Conservation (phyloP, 441 rosid species). For the Cnidoscolus chayamansa region DNA sequence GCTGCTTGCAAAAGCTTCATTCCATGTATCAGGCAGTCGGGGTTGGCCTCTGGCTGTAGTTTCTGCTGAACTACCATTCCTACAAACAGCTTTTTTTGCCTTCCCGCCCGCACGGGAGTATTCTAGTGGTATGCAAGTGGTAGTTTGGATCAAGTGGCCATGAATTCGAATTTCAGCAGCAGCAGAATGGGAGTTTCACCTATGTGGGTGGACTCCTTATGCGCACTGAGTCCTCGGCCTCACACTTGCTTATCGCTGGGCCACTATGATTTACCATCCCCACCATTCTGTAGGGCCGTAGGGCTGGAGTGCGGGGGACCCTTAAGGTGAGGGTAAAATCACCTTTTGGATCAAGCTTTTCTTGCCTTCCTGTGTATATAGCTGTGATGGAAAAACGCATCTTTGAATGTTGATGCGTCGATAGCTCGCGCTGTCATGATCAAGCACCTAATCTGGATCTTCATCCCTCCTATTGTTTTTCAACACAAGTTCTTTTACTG, state of each 20-base stretch:
- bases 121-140: too few relatives aligned
- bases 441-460: constrained; percentile 53
- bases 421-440: constrained; percentile 49
- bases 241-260: too few relatives aligned
- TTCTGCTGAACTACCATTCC: constrained; percentile 20
- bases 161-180: too few relatives aligned
- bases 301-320: too few relatives aligned
- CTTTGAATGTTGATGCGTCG: constrained; percentile 43
- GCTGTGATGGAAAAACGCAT: constrained; percentile 53
- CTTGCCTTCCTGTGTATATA: constrained; percentile 23
- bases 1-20: constrained; percentile 57
- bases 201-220: too few relatives aligned
- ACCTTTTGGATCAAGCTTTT: neutral
- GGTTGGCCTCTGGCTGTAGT: constrained; percentile 37
- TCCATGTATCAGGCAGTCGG: constrained; percentile 82
- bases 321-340: too few relatives aligned
- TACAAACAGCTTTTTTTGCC: constrained; percentile 25
- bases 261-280: too few relatives aligned
- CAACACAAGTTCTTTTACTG: constrained; percentile 41
- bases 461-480: constrained; percentile 40
- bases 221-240: too few relatives aligned
- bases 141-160: too few relatives aligned
- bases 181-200: too few relatives aligned
- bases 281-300: too few relatives aligned
- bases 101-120: constrained; percentile 15